Evolutionary conservation across 1,284 basidiomycete species (phyloP), one percentile per base, ranked within the genome.

Genomic region (Inonotus hispidus): DNA sequence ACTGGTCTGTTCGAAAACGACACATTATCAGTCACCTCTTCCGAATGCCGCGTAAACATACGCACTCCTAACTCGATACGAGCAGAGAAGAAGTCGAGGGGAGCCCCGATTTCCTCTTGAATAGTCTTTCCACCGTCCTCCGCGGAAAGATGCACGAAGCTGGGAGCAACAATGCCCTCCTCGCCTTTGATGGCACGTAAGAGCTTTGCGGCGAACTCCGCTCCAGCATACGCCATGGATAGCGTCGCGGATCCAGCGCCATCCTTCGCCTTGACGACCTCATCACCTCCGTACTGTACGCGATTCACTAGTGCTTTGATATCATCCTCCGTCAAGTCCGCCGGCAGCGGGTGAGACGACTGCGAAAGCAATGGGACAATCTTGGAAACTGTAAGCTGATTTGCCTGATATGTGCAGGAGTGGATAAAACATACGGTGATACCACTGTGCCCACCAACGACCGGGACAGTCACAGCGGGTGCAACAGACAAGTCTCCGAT

Each of bases 311-410:
- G 77, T 38, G 77, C 77, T 66, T 82, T 82, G 68, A 84, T 73
- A 41, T 73, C 78, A 5, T 77, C 78, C 73, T 84, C 71, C 69
- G 79, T 73, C 71, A 88, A 63, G 59, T 73, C 72, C 21, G 81
- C 68, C 38, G 88, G 86, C 54, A 90, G 80, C 16, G 87, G 77
- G 71, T 91, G 88, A 35, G 86, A 83, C 25, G 91, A 87, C 78
- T 98, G 95, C 37, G 95, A 98, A 68, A 99, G 89, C 58, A 99
- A 83, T 64, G 97, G 97, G 49, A 99, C 87, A 70, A 99, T 99
- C 87, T 90, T 56, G 2, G 21, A 47, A 43, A 38, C 66, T 65
- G 45, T 61, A 38, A 67, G 60, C n/a, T 66, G 66, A 60, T 47
- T 68, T 64, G 52, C 63, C 60, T 46, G 62, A 50, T 37, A 47